These are phyloP conservation scores for Gastrodia elata DNA, from an alignment of 106 monocot genomes.

Conservation along the genomic window DNA sequence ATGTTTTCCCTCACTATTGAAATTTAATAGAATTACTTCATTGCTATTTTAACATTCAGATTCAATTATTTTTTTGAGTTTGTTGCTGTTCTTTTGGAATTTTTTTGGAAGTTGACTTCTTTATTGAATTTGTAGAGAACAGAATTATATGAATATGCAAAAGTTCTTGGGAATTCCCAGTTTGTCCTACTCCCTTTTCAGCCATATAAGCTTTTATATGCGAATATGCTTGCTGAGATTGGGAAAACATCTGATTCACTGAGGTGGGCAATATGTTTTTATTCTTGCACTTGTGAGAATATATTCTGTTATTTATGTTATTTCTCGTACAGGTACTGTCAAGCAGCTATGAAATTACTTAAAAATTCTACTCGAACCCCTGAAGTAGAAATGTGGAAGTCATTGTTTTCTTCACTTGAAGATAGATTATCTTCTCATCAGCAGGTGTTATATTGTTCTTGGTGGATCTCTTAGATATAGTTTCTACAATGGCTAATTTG, in stretches of 20 bases:
- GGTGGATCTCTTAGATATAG: not conserved
- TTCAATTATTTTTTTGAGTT: not conserved
- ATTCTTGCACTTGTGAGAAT: slow-evolving; percentile 11
- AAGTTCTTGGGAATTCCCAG: slow-evolving; percentile 90
- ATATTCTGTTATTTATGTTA: not conserved
- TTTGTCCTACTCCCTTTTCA: slow-evolving; percentile 69
- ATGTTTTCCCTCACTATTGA: not conserved
- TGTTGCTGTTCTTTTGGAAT: not conserved
- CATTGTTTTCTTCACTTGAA: slow-evolving; percentile 59
- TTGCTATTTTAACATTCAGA: not conserved
- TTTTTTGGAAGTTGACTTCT: not conserved
- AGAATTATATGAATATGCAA: slow-evolving; percentile 85
- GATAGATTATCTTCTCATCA: slow-evolving; percentile 75
- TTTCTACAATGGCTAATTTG: not conserved
- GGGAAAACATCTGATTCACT: slow-evolving; percentile 83
- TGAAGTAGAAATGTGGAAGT: slow-evolving; percentile 82
- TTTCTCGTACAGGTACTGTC: slow-evolving; percentile 59
- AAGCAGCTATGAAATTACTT: slow-evolving; percentile 63
- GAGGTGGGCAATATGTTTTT: slow-evolving; percentile 31
- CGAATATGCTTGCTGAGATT: slow-evolving; percentile 84
- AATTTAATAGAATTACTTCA: not conserved
- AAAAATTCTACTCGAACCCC: slow-evolving; percentile 61
- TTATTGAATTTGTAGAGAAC: slow-evolving; percentile 48
- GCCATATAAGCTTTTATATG: slow-evolving; percentile 90
- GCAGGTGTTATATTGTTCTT: slow-evolving; percentile 39